Percentiles rank a stretch among this genome's conserved stretches.
Evolutionary conservation across 2,329 filamentous ascomycete species (phyloP).

Genomic region (Alternaria sp.): DNA sequence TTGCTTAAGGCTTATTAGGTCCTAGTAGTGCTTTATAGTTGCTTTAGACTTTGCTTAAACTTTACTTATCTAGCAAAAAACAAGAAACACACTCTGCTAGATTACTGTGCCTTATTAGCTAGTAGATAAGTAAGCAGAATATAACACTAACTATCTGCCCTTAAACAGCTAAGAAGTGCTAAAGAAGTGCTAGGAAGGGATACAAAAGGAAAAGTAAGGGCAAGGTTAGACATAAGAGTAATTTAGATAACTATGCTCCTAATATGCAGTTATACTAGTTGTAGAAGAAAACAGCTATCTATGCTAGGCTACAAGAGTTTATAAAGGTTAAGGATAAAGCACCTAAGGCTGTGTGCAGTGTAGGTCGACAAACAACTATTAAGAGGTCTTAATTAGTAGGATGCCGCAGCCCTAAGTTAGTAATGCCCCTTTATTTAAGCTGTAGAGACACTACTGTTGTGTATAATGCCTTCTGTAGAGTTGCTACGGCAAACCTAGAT

Average conservation of each 20-base stretch:
- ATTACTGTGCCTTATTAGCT: background rate
- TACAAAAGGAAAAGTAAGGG: background rate
- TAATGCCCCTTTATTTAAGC: background rate
- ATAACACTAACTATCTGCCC: background rate
- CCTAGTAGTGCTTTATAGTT: background rate
- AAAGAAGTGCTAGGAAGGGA: background rate
- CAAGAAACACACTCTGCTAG: background rate
- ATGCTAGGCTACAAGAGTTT: background rate
- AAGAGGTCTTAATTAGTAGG: background rate
- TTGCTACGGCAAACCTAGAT: background rate
- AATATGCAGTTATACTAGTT: background rate
- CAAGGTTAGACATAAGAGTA: background rate
- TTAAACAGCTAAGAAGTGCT: background rate
- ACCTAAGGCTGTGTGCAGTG: background rate
- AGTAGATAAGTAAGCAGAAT: conserved; percentile 1
- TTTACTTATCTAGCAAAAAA: background rate
- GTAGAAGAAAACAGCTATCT: background rate
- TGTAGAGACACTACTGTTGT: background rate
- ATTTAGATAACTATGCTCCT: background rate
- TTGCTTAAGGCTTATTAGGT: background rate
- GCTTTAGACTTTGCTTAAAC: background rate
- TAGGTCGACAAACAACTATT: background rate
- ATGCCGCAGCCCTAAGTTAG: background rate
- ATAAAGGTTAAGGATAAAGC: conserved; percentile 2
- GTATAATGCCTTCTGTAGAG: background rate